Conservation (phyloP, 2,329 filamentous ascomycete genomes). For the Dactylellina haptotyla region DNA sequence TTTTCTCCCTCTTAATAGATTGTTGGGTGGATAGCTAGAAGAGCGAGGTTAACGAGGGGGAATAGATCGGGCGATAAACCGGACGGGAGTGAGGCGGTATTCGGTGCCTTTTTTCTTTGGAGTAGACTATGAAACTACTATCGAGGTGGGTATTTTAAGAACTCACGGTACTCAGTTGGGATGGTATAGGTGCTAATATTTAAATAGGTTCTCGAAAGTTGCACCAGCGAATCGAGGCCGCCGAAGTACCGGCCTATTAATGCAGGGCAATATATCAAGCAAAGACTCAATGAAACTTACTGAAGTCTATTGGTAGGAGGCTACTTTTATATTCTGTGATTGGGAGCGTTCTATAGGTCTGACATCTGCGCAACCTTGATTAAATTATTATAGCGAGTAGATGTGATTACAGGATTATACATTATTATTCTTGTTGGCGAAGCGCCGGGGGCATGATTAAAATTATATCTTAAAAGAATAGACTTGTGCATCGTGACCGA, state of each 20-base stretch:
- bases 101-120: constrained; percentile 70
- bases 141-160: constrained; percentile 22
- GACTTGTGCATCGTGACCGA: background rate
- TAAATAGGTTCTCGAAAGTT: constrained; percentile 35
- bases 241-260: constrained; percentile 43
- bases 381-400: background rate
- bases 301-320: background rate
- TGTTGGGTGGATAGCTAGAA: no score
- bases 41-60: background rate
- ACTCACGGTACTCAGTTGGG: background rate
- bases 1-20: constrained; percentile 59
- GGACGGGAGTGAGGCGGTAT: constrained; percentile 66
- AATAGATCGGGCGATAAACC: constrained; percentile 56
- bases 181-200: background rate
- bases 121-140: constrained; percentile 64
- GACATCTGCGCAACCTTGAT: no score
- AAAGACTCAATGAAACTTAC: constrained; percentile 47
- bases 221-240: constrained; percentile 23
- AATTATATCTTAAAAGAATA: constrained; percentile 19
- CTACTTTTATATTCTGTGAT: no score
- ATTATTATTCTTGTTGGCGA: constrained; percentile 18
- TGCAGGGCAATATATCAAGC: constrained; percentile 50
- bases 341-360: no score
- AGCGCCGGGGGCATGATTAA: no score
- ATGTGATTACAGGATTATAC: constrained; percentile 3